A percentile compares a stretch with the other conserved stretches of the same genome.
Conservation (phyloP, 768 basidiomycete species). For the Trametopsis cervina region DNA sequence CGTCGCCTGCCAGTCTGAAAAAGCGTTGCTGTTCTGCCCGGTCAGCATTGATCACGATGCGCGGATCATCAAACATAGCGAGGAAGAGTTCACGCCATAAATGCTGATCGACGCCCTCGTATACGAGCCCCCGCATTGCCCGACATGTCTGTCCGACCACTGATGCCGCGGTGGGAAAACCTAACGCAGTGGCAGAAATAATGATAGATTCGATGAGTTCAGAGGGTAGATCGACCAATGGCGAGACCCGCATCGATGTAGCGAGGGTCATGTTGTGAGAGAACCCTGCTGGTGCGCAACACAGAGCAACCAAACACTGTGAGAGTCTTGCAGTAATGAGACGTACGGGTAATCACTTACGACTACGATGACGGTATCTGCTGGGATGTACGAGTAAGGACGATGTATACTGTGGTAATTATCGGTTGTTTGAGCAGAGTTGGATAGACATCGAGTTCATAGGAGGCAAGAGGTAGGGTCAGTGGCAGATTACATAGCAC, state of each 20-base stretch:
- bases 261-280: too few relatives aligned
- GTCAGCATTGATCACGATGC: slow-evolving; percentile 3
- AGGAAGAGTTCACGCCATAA: slow-evolving; percentile 35
- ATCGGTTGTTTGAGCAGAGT: too few relatives aligned
- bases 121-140: slow-evolving; percentile 23
- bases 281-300: too few relatives aligned
- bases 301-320: too few relatives aligned
- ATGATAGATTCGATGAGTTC: slow-evolving; percentile 32
- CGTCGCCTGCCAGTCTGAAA: background rate
- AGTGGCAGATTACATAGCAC: too few relatives aligned
- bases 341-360: too few relatives aligned
- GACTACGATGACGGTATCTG: too few relatives aligned
- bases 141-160: slow-evolving; percentile 29
- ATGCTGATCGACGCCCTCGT: slow-evolving; percentile 25
- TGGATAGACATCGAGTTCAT: too few relatives aligned
- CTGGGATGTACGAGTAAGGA: too few relatives aligned
- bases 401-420: too few relatives aligned
- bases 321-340: too few relatives aligned
- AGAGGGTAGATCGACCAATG: slow-evolving; percentile 17
- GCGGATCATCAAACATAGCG: slow-evolving; percentile 29
- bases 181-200: slow-evolving; percentile 17
- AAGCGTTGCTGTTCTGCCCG: background rate
- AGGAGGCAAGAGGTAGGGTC: too few relatives aligned
- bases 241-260: background rate
- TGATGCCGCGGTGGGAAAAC: slow-evolving; percentile 23